Base-by-base conservation (phyloP, 164 flowering plant species). In the Berberis vulgaris region DNA sequence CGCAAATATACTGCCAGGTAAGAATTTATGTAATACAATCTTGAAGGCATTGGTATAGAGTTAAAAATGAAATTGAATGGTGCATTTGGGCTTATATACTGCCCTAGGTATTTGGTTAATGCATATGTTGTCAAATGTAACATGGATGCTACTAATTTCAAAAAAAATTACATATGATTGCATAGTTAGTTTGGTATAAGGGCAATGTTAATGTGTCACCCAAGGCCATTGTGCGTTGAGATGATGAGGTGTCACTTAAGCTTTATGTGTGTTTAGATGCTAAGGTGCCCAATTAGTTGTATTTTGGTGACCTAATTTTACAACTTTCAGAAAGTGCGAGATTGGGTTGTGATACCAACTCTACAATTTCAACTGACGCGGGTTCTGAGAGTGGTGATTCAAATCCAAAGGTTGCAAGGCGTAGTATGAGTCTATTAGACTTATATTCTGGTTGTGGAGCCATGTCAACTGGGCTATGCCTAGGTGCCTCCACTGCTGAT, bases 361-460 rank as follows among this genome's bases (percentile, higher is more conserved):
- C 88, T 4, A 75, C 83, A 3, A 65, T 76, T 46, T 77, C 83
- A 1, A 67, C 70, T 47, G 80, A 72, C 6, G 62, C n/a, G 54
- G 71, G 59, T 50, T 50, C 58, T 7, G 69, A 67, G 60, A 67
- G 57, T 1, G 57, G 40, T 44, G 43, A 43, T 71, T 70, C 5
- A 69, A 63, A 1, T 44, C 3, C 10, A 6, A 59, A 1, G 69
- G 9, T 6, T 41, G 43, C 40, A 42, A 7, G 64, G 5, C 5
- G 76, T 2, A 85, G 81, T 59, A 65, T 74, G 65, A 56, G 66
- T 0, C 49, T 91, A n/a, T 66, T 94, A 44, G 98, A 94, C 67
- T 49, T 94, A 3, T 94, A 90, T 57, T 74, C 88, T 43, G 98
- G 98, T 1, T 94, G 98, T 74, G 98, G 98, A 7, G 98, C 81